Base-by-base conservation (phyloP, 140 eudicot genomes). In the Oenanthe javanica region DNA sequence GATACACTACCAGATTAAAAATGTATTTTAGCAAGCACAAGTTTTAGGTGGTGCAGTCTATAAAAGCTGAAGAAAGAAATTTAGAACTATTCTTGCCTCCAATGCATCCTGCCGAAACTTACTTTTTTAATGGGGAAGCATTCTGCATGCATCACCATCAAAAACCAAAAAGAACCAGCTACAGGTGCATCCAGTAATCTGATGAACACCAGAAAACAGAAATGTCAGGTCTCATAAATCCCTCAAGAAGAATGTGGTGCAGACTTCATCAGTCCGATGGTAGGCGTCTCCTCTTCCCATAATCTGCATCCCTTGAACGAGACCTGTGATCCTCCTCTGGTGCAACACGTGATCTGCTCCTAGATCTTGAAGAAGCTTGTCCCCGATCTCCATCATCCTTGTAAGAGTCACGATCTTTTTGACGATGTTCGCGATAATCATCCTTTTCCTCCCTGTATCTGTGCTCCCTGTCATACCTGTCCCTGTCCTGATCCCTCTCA, bases 381-480 rank as follows among this genome's bases (percentile, higher is more conserved):
- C 97, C 99, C 76, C 92, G 86, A 54, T 95, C 99, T 88, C 89
- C 85, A 46, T 95, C 99, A 52, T 95, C 99, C 47, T 95, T 94
- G 43, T 89, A 91, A 81, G 86, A 11, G 52, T 77, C 89, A n/a
- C 97, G 90, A 36, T 92, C 97, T 76, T 89, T 94, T 14, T 86
- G 90, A 23, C 96, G 89, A 86, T 90, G 89, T 31, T 90, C 97
- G 61, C 95, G 63, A 59, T 95, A 89, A 74, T 80, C 86, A 79
- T 93, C 94, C 82, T 83, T 93, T 36, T 93, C 97, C 48, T 92
- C 97, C 88, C 87, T 84, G 84, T 87, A 76, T 57, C 85, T 82
- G 80, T 81, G 83, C 19, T 90, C 96, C 86, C 89, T 88, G 66
- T 90, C 97, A 31, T 89, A 42, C 80, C 95, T 84, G 21, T 91